Evolutionary conservation across 306 rosid genomes (phyloP).

Genomic region (Castanea mollissima): DNA sequence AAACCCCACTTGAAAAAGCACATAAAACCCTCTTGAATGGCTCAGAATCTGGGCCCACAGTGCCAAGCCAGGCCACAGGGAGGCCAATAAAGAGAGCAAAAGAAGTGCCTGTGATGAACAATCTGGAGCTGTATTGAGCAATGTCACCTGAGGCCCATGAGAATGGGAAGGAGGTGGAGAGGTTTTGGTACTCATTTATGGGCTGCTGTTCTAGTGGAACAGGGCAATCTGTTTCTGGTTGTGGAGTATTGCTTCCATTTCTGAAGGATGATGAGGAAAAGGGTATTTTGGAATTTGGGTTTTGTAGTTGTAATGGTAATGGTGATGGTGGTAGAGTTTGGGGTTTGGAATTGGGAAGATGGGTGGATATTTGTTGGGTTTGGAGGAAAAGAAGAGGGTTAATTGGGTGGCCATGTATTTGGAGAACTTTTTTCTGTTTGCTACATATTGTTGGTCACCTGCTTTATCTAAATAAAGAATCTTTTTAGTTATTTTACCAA

Average conservation of each 20-base stretch:
- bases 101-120: constrained; percentile 63
- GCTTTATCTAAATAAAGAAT: neutral
- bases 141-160: constrained; percentile 80
- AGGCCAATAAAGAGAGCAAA: constrained; percentile 73
- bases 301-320: neutral
- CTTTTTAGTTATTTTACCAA: neutral
- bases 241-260: constrained; percentile 41
- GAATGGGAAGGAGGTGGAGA: constrained; percentile 80
- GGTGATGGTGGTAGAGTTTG: constrained; percentile 1
- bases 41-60: constrained; percentile 68
- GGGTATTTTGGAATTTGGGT: constrained; percentile 5
- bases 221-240: constrained; percentile 73
- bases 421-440: neutral
- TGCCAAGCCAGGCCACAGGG: constrained; percentile 83
- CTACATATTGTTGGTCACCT: neutral
- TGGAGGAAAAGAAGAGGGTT: constrained; percentile 18
- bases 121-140: constrained; percentile 60
- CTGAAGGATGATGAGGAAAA: constrained; percentile 30
- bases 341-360: constrained; percentile 1
- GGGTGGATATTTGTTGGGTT: constrained; percentile 4
- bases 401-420: constrained; percentile 32
- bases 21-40: constrained; percentile 51
- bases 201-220: constrained; percentile 86
- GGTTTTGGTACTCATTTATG: constrained; percentile 72
- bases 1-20: constrained; percentile 69